These are phyloP conservation scores for Clitopilus hobsonii DNA, from an alignment of 768 basidiomycete genomes.

Conservation along the genomic window DNA sequence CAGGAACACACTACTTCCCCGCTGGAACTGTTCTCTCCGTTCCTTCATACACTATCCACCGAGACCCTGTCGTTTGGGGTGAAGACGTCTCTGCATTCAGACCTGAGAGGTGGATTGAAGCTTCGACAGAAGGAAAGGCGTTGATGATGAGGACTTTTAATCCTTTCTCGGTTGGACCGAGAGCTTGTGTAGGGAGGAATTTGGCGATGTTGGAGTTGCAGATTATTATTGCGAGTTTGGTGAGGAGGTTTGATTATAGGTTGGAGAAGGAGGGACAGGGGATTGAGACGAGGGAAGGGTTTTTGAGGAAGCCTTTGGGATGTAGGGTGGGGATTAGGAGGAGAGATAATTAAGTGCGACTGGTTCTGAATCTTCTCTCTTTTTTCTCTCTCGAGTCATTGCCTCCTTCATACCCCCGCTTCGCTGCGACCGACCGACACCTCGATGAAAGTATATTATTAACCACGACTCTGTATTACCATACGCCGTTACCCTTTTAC, in stretches of 20 bases:
- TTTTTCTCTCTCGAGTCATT: background rate
- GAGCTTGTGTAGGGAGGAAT: constrained; percentile 83
- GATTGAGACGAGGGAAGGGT: constrained; percentile 79
- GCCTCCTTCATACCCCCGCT: no score
- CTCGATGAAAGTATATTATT: no score
- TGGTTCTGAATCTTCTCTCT: background rate
- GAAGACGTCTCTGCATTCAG: constrained; percentile 67
- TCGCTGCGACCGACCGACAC: no score
- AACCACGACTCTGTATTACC: no score
- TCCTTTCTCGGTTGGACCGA: constrained; percentile 82
- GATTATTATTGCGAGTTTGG: constrained; percentile 76
- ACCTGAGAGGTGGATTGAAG: constrained; percentile 85
- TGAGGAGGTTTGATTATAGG: constrained; percentile 72
- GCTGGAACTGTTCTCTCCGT: constrained; percentile 74
- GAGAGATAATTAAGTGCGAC: constrained; percentile 31
- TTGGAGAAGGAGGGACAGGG: constrained; percentile 57
- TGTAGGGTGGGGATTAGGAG: constrained; percentile 73
- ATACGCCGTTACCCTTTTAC: no score
- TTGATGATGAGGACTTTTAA: constrained; percentile 73
- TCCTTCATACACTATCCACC: constrained; percentile 81
- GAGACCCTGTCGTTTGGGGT: constrained; percentile 71
- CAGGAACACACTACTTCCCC: constrained; percentile 46
- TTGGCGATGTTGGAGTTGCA: constrained; percentile 75
- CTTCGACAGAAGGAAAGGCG: constrained; percentile 35
- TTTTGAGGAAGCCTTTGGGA: constrained; percentile 76